Conservation (phyloP, 352 stramenopile species). For the Pythium sukuiense region DNA sequence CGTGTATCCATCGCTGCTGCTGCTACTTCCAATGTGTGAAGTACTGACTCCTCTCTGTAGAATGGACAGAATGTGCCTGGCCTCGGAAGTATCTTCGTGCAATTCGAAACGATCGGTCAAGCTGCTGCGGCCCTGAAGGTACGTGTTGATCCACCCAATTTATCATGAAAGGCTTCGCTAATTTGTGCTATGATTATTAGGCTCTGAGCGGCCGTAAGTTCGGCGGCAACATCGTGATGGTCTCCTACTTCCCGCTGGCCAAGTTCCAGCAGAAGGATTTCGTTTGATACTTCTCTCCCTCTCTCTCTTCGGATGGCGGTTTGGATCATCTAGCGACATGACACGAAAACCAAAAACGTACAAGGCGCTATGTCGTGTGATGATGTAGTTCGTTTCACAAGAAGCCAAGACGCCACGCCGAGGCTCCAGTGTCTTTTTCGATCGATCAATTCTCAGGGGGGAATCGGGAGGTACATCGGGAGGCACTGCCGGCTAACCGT, state of each 20-base stretch:
- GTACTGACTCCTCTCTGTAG: constrained; percentile 30
- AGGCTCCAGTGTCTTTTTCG: neutral
- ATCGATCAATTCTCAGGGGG: neutral
- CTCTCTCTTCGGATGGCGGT: constrained; percentile 7
- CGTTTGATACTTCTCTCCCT: constrained; percentile 32
- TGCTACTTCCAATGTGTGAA: neutral
- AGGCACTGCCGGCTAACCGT: constrained; percentile 20
- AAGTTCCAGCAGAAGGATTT: constrained; percentile 77
- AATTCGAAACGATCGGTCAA: constrained; percentile 59
- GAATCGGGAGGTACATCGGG: constrained; percentile 20
- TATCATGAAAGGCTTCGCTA: too few species aligned
- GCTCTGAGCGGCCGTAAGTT: constrained; percentile 85
- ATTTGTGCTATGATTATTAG: constrained; percentile 27
- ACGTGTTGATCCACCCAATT: neutral
- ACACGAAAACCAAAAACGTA: constrained; percentile 12
- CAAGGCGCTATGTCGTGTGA: constrained; percentile 27
- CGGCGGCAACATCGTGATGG: constrained; percentile 81
- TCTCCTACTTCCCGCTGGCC: constrained; percentile 70
- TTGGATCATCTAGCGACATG: constrained; percentile 1
- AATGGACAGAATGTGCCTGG: constrained; percentile 55
- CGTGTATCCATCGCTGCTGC: constrained; percentile 1
- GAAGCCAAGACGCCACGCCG: constrained; percentile 1
- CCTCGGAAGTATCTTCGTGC: constrained; percentile 81
- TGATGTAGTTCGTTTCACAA: constrained; percentile 20
- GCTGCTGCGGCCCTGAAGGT: constrained; percentile 76